Base-by-base conservation (phyloP, 2,329 filamentous ascomycete genomes). In the Penicillium crustosum region DNA sequence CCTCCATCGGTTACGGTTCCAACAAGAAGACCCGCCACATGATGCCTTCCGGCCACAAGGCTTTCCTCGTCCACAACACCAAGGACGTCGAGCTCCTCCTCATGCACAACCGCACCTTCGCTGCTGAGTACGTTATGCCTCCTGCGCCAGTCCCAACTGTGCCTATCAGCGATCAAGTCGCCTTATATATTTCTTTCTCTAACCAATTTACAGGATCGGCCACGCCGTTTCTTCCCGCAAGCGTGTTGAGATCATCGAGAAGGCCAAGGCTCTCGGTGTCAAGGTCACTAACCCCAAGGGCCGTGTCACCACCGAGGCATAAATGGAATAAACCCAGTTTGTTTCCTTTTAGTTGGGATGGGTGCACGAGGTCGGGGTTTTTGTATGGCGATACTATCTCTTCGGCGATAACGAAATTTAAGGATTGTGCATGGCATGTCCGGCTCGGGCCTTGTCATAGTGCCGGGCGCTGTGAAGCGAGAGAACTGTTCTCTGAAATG, bases 251-350 rank as follows among this genome's bases (percentile, higher is more conserved):
- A 99, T 99, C 82, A 88, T 99, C 75, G 86, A 91, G 77, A 90
- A 93, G 81, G 94, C 94, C 69, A 97, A 97, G 90, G 89, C 96
- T 82, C 84, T 99, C 77, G 91, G 93, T 78, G 94, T 99, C 80
- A 99, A 99, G 90, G 93, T 99, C 80, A 99, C 94, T 79, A 99
- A 99, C 87, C 82, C 91, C 82, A 96, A 97, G 90, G 94, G 93
- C 78, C 95, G 93, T 87, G 89, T 99, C 80, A 96, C 93, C 74
- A 96, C 92, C 73, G 94, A 99, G 88, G 83, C 84, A 73, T 88
- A 83, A 74, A 74, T 70, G 71, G 68, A 70, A 76, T 85, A 69
- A 91, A 75, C 62, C 50, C 75, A 77, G 65, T 8, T 77, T 45
- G 79, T 68, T 65, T 62, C 61, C 29, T 49, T 63, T 66, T 58